phyloP scores from a whole-genome alignment of 441 rosid species.

The Brassica balearica region DNA sequence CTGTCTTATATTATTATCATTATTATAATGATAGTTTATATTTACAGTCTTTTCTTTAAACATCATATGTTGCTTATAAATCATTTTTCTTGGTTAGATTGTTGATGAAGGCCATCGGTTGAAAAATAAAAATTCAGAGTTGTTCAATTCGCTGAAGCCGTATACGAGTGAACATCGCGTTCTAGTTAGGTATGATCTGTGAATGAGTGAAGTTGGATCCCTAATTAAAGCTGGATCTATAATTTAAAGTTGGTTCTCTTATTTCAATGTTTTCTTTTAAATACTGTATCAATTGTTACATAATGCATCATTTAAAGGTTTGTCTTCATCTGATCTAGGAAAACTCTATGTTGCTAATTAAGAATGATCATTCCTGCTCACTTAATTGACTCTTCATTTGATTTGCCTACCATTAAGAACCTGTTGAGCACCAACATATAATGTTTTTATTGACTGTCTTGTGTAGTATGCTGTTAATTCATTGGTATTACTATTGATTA shows the following conservation, averaged over 20 bases:
- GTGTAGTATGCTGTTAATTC: not conserved
- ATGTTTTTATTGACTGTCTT: not conserved
- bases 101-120: slow-evolving; percentile 98
- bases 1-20: slow-evolving; percentile 1
- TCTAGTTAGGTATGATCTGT: slow-evolving; percentile 32
- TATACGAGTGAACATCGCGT: slow-evolving; percentile 77
- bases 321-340: not conserved
- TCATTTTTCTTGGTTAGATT: slow-evolving; percentile 58
- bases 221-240: not conserved
- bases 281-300: not conserved
- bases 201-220: not conserved
- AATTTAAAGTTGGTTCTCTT: not conserved
- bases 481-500: slow-evolving; percentile 20
- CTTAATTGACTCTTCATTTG: slow-evolving; percentile 1
- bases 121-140: slow-evolving; percentile 86
- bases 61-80: slow-evolving; percentile 39
- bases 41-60: slow-evolving; percentile 1
- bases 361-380: not conserved
- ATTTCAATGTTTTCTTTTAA: not conserved
- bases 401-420: not conserved
- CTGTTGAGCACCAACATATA: not conserved
- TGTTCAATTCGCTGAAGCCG: slow-evolving; percentile 77
- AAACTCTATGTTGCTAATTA: not conserved
- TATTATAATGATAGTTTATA: slow-evolving; percentile 17
- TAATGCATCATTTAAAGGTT: not conserved